These are phyloP conservation scores for Pseudogymnoascus verrucosus DNA, from an alignment of 2,329 filamentous ascomycete species.

Conservation along the genomic window DNA sequence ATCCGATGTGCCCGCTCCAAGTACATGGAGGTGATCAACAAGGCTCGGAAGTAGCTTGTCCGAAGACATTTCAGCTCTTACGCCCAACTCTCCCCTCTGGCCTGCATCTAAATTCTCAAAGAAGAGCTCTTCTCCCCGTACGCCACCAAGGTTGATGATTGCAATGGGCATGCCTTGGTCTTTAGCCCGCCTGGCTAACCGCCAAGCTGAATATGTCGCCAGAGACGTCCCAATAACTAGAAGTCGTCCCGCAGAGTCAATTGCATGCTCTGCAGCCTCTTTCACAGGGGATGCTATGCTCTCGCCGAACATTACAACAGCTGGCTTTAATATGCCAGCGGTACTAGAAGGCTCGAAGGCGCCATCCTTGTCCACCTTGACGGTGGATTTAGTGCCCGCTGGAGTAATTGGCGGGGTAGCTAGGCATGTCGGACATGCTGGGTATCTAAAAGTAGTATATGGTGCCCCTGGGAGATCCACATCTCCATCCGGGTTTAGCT, in stretches of 20 bases:
- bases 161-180: constrained; percentile 79
- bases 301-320: constrained; percentile 95
- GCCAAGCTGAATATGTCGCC: constrained; percentile 92
- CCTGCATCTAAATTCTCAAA: constrained; percentile 48
- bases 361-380: constrained; percentile 71
- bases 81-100: constrained; percentile 43
- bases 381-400: constrained; percentile 47
- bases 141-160: constrained; percentile 79
- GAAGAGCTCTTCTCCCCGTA: constrained; percentile 69
- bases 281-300: constrained; percentile 67
- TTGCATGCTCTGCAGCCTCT: constrained; percentile 64
- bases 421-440: constrained; percentile 76
- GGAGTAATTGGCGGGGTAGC: constrained; percentile 47
- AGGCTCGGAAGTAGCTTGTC: constrained; percentile 50
- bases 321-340: constrained; percentile 81
- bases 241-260: constrained; percentile 68
- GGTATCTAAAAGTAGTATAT: constrained; percentile 86
- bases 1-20: constrained; percentile 13
- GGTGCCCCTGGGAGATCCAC: constrained; percentile 81
- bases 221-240: constrained; percentile 82
- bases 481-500: constrained; percentile 89
- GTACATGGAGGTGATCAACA: constrained; percentile 41
- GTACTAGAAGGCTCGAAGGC: constrained; percentile 61
- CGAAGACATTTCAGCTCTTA: constrained; percentile 50
- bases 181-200: constrained; percentile 74